These are phyloP conservation scores for Calonectria fujianensis DNA, from an alignment of 2,329 filamentous ascomycete species.

Conservation along the genomic window DNA sequence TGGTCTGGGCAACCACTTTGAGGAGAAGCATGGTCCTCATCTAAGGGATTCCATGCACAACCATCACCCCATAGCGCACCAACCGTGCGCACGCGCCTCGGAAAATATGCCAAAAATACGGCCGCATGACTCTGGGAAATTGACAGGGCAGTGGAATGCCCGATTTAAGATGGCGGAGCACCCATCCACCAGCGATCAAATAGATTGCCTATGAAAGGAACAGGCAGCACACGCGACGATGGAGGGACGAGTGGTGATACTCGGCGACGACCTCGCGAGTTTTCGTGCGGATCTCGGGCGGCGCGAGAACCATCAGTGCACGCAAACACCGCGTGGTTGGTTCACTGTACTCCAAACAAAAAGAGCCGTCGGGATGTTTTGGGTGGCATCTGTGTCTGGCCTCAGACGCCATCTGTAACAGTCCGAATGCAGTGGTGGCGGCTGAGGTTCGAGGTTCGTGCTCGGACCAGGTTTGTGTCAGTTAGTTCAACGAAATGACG, in stretches of 20 bases:
- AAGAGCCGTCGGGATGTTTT: not conserved
- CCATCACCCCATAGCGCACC: not conserved
- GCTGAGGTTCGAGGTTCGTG: slow-evolving; percentile 13
- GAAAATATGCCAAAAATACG: slow-evolving; percentile 5
- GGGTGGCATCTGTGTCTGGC: not conserved
- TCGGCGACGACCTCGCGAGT: not conserved
- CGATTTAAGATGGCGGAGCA: not conserved
- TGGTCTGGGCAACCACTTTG: not conserved
- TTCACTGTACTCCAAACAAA: not conserved
- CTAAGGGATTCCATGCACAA: slow-evolving; percentile 5
- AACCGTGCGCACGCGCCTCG: slow-evolving; percentile 15
- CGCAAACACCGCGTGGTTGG: not conserved
- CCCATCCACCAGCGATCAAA: not conserved
- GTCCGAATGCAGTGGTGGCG: not conserved
- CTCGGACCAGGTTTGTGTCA: not conserved
- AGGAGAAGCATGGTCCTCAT: not conserved
- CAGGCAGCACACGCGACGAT: not conserved
- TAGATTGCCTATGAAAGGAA: not conserved
- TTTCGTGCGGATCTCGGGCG: not conserved
- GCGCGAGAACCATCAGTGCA: not conserved
- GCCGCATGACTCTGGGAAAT: slow-evolving; percentile 18
- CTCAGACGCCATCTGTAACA: slow-evolving; percentile 3
- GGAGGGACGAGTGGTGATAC: not conserved
- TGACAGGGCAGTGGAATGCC: not conserved
- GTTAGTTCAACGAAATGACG: not conserved